Base-by-base conservation (phyloP, 192 early-diverging fungal species). In the Allomyces macrogynus region DNA sequence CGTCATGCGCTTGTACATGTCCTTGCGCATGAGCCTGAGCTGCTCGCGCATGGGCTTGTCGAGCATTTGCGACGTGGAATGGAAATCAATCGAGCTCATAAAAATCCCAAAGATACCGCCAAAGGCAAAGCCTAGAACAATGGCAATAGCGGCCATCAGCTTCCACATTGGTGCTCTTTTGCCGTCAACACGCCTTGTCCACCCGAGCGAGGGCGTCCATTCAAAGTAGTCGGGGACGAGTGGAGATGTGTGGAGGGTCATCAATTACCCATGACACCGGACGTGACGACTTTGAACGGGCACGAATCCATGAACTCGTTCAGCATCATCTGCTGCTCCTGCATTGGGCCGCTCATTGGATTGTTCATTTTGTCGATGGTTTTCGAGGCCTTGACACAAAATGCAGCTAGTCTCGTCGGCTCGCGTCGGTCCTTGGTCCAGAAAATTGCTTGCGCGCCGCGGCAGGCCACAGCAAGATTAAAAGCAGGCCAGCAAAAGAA, bases 51-150 rank as follows among this genome's bases (percentile, higher is more conserved):
- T 92, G 23, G 84, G 78, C 67, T 84, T 71, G 64, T 88, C 78
- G 44, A 76, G 72, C 23, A 85, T 70, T 60, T 74, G 67, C 63
- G 84, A 77, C 14, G 76, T 77, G 20, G 84, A 82, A 70, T 86
- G 72, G 18, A 84, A 90, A 78, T 94, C 92, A 66, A 92, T 89
- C 8, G 84, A 85, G 16, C 88, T 87, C 82, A 99, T 89, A 66
- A 99, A 88, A 63, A 94, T 71, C 42, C 95, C 93, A 65, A 99
- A 93, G 4, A 91, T 75, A 40, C 81, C 84, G 61, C 93, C 95
- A 67, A 96, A 76, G 24, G 78, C 92, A 73, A 91, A 95, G 65
- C 93, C 88, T 84, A 71, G 62, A 61, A 61, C 24, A 66, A 63
- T 20, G 0, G 49, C 27, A 14, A 62, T 18, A 60, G 20, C 40